Base-by-base conservation (phyloP, 129 eudicot species). In the Helianthus tuberosus region DNA sequence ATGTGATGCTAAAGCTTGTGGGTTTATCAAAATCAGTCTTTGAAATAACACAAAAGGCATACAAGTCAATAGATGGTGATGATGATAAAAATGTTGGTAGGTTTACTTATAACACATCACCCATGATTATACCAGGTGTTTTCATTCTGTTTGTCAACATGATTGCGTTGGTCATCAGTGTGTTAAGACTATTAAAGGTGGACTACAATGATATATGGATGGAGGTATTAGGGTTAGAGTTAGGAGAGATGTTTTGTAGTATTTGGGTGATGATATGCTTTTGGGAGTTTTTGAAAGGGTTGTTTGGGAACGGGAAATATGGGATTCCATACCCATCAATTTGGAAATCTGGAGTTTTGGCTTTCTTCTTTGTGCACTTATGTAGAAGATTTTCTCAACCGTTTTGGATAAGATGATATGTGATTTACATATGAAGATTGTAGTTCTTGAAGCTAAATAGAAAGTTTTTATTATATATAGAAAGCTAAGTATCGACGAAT, bases 41-140 rank as follows among this genome's bases (percentile, higher is more conserved):
- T 36, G 92, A 87, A 74, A 77, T 87, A 23, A 87, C 92, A 41
- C 80, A 76, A 66, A 87, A 87, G 73, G 86, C 79, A 25, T 69
- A 79, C 70, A 72, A 35, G 57, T 44, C 29, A 0, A 64, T 7
- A 27, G 43, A 29, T 60, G 17, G 0, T 10, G 55, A 64, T n/a
- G 66, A 27, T 53, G 36, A 78, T 59, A 75, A 36, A 16, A 47
- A 76, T 32, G 73, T 61, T 0, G 85, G 75, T n/a, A 82, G 79
- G 73, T 84, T 79, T 58, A 84, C 87, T 13, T 84, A 73, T 51
- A 83, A 81, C 61, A 70, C 58, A 46, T 87, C 89, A 15, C 85
- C 85, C 0, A 11, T 87, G 48, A 68, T 81, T 46, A 54, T 84
- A 35, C 77, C 89, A 29, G 87, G 87, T 17, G 73, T 73, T 23